phyloP scores from a whole-genome alignment of 352 stramenopile genomes.

The Globisporangium apiculatum region DNA sequence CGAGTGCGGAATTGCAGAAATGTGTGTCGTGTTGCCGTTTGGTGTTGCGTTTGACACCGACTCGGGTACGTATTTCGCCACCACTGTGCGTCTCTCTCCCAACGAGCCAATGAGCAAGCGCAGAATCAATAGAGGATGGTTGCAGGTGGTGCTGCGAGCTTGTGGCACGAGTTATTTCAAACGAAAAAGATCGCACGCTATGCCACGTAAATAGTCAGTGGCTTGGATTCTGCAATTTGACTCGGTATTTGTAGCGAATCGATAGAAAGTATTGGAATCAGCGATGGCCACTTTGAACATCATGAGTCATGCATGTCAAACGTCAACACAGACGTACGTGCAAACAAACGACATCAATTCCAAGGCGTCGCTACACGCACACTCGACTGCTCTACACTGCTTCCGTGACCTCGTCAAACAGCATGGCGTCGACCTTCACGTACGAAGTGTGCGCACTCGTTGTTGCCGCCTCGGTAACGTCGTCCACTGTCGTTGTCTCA shows the following conservation, averaged over 20 bases:
- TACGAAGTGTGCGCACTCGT: slow-evolving; percentile 4
- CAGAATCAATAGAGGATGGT: neutral
- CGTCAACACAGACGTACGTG: neutral
- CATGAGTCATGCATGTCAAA: neutral
- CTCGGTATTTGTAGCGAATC: too few relatives aligned
- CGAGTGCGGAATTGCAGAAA: slow-evolving; percentile 11
- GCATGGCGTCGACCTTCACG: slow-evolving; percentile 42
- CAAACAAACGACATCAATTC: too few relatives aligned
- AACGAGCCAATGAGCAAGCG: neutral
- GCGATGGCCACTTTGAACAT: too few relatives aligned
- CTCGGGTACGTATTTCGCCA: neutral
- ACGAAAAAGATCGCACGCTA: neutral
- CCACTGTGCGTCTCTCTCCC: neutral
- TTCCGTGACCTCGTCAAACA: slow-evolving; percentile 55
- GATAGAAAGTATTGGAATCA: too few relatives aligned
- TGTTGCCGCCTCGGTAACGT: neutral
- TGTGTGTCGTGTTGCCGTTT: slow-evolving; percentile 8
- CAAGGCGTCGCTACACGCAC: too few relatives aligned
- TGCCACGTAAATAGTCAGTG: neutral
- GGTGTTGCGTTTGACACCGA: slow-evolving; percentile 6
- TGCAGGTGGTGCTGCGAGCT: neutral
- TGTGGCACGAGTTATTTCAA: neutral
- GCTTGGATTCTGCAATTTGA: too few relatives aligned
- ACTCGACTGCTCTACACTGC: slow-evolving; percentile 20
- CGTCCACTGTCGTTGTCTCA: neutral